Conservation (phyloP, 768 basidiomycete species). For the Pleurotus eryngii region DNA sequence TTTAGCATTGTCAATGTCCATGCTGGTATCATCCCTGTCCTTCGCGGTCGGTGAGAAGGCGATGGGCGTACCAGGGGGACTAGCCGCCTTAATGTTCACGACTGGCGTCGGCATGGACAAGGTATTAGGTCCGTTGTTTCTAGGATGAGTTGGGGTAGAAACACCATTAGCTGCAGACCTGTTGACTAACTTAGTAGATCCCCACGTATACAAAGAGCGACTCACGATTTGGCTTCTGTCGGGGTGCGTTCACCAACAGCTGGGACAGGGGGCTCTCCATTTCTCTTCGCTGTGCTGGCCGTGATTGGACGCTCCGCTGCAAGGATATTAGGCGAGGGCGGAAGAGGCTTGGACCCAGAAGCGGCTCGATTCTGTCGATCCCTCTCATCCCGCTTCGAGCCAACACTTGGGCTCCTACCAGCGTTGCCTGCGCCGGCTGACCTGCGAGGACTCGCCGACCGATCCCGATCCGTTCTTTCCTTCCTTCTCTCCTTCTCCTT, state of each 20-base stretch:
- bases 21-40: conserved; percentile 19
- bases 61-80: conserved; percentile 35
- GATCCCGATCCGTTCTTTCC: background rate
- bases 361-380: background rate
- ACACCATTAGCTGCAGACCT: background rate
- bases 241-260: background rate
- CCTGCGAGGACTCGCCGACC: conserved; percentile 1
- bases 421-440: background rate
- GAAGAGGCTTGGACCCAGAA: background rate
- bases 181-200: background rate
- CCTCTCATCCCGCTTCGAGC: background rate
- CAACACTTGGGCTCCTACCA: conserved; percentile 1
- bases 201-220: no score
- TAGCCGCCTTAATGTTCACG: conserved; percentile 34
- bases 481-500: conserved; percentile 23
- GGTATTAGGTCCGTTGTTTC: conserved; percentile 24
- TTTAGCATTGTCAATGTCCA: conserved; percentile 14
- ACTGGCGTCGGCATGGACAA: conserved; percentile 23
- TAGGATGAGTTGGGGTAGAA: conserved; percentile 23
- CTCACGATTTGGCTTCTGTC: background rate
- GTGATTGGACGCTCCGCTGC: background rate
- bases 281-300: background rate
- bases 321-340: background rate
- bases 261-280: background rate
- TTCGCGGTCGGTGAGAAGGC: conserved; percentile 14